Conservation (phyloP, 2,329 filamentous ascomycete species). For the Exophiala calicioides region DNA sequence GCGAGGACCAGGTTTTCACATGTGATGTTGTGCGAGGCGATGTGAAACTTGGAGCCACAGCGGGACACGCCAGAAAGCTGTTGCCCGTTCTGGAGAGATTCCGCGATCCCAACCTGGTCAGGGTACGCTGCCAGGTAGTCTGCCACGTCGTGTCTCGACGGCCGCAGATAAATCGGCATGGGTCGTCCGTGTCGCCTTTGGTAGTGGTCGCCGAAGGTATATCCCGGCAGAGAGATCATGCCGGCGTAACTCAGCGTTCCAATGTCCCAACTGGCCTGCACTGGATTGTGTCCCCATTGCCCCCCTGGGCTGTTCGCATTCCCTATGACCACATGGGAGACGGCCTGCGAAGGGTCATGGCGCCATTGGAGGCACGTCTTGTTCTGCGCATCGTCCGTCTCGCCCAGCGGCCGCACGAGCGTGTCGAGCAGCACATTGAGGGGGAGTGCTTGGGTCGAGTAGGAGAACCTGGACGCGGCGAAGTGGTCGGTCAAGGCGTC, state of each 20-base stretch:
- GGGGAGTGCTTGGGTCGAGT: constrained; percentile 62
- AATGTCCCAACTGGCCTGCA: constrained; percentile 56
- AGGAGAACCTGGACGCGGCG: constrained; percentile 57
- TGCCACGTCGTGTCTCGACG: constrained; percentile 56
- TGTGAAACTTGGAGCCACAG: constrained; percentile 49
- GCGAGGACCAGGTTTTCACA: constrained; percentile 61
- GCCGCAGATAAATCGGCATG: constrained; percentile 56
- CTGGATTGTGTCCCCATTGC: constrained; percentile 60
- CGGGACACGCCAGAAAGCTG: constrained; percentile 48
- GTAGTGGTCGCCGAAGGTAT: constrained; percentile 58
- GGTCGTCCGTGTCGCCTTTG: constrained; percentile 42
- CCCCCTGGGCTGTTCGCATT: constrained; percentile 54
- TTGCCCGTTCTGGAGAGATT: constrained; percentile 47
- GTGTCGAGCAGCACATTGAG: constrained; percentile 63
- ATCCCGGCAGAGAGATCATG: constrained; percentile 62
- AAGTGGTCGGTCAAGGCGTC: constrained; percentile 59
- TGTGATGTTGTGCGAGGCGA: constrained; percentile 53
- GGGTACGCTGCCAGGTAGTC: constrained; percentile 59
- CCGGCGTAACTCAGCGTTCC: constrained; percentile 63
- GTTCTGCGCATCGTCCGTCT: constrained; percentile 55
- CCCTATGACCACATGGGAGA: constrained; percentile 58
- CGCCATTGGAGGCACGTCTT: constrained; percentile 58
- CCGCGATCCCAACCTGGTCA: constrained; percentile 52
- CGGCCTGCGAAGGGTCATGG: constrained; percentile 50
- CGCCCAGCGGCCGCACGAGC: constrained; percentile 59